Evolutionary conservation across 176 grass and related monocot species (phyloP), one percentile per base, ranked within the genome.

Genomic region (Hordeum marinum): DNA sequence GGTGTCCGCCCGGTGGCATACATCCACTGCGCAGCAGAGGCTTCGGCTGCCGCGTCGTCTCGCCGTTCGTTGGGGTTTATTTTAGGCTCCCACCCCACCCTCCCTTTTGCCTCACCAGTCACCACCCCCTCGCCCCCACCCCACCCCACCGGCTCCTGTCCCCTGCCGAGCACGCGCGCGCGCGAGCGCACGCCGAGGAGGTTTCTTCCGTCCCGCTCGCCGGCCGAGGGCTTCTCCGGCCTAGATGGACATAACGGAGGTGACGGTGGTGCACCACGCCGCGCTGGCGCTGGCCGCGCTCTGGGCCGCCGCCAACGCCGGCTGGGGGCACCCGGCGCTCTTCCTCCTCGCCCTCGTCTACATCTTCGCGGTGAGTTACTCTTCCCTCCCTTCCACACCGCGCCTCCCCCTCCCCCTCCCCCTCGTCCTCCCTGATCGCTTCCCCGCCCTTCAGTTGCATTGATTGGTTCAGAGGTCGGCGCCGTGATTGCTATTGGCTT

Each of bases 211-310:
- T 5, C 24, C 3, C 11, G 39, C n/a, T 41, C 11, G 68, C 21
- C 64, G 63, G 1, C 60, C 4, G 63, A 14, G 25, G 61, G 14
- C 8, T 23, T 14, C 62, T 20, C 42, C 43, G 32, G 32, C 12
- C 8, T n/a, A n/a, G 86, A 98, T 95, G 90, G 86, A 85, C 15
- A 80, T 98, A 63, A 85, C 92, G 62, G 96, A 91, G 80, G 89
- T 87, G 15, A 90, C 96, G 55, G 92, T 98, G 66, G 77, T 91
- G 77, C 96, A 98, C 81, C 96, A 98, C 83, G 83, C 91, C 11
- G 88, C 90, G 32, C 83, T 98, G 75, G 93, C 90, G 37, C 81
- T 98, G 26, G 77, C 83, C n/a, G 77, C 84, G 68, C 87, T 98
- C 59, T 98, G 93, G 85, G 85, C 55, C 52, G 82, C 86, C 25